Evolutionary conservation across 2,329 filamentous ascomycete genomes (phyloP), one percentile per base, ranked within the genome.

Genomic region (Fonsecaea monophora): DNA sequence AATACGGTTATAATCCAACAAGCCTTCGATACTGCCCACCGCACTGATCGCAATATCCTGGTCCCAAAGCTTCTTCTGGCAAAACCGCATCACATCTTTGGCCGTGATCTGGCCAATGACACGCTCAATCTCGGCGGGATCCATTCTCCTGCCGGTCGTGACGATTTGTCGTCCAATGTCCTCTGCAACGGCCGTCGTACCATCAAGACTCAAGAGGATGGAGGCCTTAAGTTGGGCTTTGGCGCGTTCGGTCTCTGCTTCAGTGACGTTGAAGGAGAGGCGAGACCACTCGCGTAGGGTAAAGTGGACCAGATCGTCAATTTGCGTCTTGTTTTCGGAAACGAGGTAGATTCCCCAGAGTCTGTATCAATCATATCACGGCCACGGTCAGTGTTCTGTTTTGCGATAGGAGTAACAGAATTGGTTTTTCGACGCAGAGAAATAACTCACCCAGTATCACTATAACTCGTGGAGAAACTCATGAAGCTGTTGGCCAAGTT

Each of bases 271-370:
- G 85, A 89, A 90, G 76, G 92, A 95, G 71, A 99, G 89, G 75
- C 95, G 92, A 76, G 94, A 92, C 95, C 95, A 99, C 86, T 99
- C 95, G 74, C 94, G 92, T 80, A 98, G 92, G 70, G 95, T 90
- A 84, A 99, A 99, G 88, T 99, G 95, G 75, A 97, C 91, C 61
- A 99, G 90, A 80, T 99, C 95, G 77, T 99, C 95, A 75, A 99
- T 85, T 74, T 87, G 87, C 75, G 90, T 93, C 75, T 91, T 83
- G 83, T 95, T 91, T 83, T 97, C 94, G 77, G 92, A 92, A 75
- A 96, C 92, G 70, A 99, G 87, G 87, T 99, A 99, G 86, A 98
- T 98, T 84, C 95, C 95, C 95, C 95, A 99, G 74, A 99, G 92
- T 87, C 95, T 97, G 76, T 7, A 45, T 45, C 15, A 45, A 18